Base-by-base conservation (phyloP, 805 yeast species). In the Metschnikowia rubicola region DNA sequence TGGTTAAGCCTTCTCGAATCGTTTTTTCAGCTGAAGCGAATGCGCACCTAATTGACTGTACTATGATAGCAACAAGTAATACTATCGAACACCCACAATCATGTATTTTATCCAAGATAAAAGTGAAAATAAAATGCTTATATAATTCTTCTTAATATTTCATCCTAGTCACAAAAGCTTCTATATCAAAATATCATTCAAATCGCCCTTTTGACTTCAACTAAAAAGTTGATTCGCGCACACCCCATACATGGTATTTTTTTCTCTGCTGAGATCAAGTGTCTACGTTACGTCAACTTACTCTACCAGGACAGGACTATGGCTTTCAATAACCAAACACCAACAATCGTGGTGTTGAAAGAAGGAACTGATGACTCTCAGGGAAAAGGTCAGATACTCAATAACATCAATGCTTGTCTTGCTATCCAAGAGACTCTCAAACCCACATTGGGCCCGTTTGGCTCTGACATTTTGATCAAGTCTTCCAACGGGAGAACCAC, bases 361-460 rank as follows among this genome's bases (percentile, higher is more conserved):
- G 99, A 94, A 69, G 99, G 99, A 43, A 94, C 99, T 4, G 99
- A 94, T 63, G 74, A 96, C 30, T 87, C 97, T 12, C 99, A 94
- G 67, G 99, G 99, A 33, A 81, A 84, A 55, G 98, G 98, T 21
- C 99, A 94, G 74, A 87, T 90, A 56, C 83, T 94, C 59, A 86
- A 92, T 54, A 94, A 94, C 63, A 94, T 94, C 65, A 92, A 92
- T 73, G 98, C 99, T 3, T 94, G 99, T 70, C 67, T 92, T 52
- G 98, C 99, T 30, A 88, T 94, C 54, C 98, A 94, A 73, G 99
- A 94, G 58, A 89, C 97, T 30, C 76, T 94, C 61, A 85, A 86
- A 58, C 90, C 98, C 43, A 94, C 99, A 0, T 76, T 94, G 55
- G 99, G 99, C 4, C 99, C 99, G 40, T 78, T 94, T 59, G 99